Evolutionary conservation across 2,329 filamentous ascomycete genomes (phyloP), one percentile per base, ranked within the genome.

Genomic region (Fusarium oligoseptatum): DNA sequence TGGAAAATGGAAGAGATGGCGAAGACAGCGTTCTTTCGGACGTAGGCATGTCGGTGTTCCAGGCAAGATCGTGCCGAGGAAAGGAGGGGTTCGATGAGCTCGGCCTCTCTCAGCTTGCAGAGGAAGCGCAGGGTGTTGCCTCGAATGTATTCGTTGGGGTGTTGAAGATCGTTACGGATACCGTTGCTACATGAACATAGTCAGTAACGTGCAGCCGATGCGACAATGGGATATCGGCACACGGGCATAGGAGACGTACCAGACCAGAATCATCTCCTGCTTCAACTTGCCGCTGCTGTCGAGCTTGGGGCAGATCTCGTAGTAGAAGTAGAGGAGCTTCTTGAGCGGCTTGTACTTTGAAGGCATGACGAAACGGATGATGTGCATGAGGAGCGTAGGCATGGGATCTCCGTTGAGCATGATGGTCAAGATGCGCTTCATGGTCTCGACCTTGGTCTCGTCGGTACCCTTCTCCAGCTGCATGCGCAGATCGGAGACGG

Each of bases 241-340:
- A 36, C 60, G 36, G 32, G 17, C 41, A 55, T 50, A 24, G 60
- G 24, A 43, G 66, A 68, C 81, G 56, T 78, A 98, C 96, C 97
- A 99, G 80, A 99, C 97, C 81, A 99, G 87, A 83, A 99, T 99
- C 95, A 98, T 98, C 87, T 99, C 97, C 86, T 99, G 97, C 89
- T 98, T 98, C 75, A 99, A 88, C 89, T 98, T 99, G 81, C 97
- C 97, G 81, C 88, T 92, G 64, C 92, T 88, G 84, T 99, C 97
- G 68, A 95, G 92, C 87, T 99, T 99, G 45, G 96, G 97, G 84
- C 97, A 98, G 83, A 98, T 97, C 86, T 99, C 97, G 83, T 98
- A 98, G 88, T 99, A 99, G 84, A 99, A 97, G 86, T 99, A 99
- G 66, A 99, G 90, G 71, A 99, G 90, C 88, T 99, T 99, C 91